These are phyloP conservation scores for Monosporozyma solicola DNA, from an alignment of 805 yeast species.

Conservation along the genomic window DNA sequence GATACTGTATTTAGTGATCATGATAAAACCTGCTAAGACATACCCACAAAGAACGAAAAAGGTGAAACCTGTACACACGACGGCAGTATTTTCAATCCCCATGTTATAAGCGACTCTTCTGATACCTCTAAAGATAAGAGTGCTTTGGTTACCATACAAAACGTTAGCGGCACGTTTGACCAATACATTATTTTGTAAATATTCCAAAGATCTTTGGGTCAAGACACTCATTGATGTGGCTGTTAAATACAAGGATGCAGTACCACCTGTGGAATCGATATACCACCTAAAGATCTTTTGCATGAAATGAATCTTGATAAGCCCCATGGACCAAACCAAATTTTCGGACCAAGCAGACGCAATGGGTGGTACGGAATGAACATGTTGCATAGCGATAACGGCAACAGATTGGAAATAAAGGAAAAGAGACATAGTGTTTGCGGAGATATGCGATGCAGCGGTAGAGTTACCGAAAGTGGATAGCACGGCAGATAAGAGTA, in stretches of 20 bases:
- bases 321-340: conserved; percentile 92
- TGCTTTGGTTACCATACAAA: conserved; percentile 44
- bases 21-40: conserved; percentile 53
- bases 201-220: conserved; percentile 46
- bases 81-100: conserved; percentile 70
- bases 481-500: conserved; percentile 68
- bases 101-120: conserved; percentile 72
- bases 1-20: conserved; percentile 44
- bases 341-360: conserved; percentile 91
- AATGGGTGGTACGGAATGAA: conserved; percentile 84
- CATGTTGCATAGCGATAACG: conserved; percentile 76
- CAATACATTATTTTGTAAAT: conserved; percentile 15
- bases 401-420: conserved; percentile 85
- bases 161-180: conserved; percentile 34
- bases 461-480: conserved; percentile 83
- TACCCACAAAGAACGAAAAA: conserved; percentile 75
- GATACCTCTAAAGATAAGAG: conserved; percentile 76
- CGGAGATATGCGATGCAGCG: conserved; percentile 87
- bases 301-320: conserved; percentile 73
- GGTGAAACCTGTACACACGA: conserved; percentile 80
- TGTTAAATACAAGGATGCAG: conserved; percentile 61
- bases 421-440: conserved; percentile 78
- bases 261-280: conserved; percentile 83
- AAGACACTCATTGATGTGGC: conserved; percentile 58
- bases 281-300: conserved; percentile 81